Percentiles rank a stretch among this genome's conserved stretches.
These are phyloP conservation scores for Candida sp. DNA, from an alignment of 1,139 yeast species.

Conservation along the genomic window DNA sequence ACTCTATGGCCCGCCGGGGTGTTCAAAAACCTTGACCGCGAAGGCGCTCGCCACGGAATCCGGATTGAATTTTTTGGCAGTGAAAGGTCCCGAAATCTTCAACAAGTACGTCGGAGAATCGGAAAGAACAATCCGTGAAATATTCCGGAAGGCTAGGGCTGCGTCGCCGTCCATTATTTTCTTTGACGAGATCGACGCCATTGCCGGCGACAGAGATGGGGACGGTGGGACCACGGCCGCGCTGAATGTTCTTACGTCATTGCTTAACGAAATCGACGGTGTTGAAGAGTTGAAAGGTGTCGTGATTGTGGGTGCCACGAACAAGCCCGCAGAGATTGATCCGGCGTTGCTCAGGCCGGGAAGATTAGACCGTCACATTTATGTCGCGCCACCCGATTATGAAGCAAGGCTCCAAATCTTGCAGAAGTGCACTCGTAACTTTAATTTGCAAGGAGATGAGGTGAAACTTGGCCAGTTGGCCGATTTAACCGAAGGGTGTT, in stretches of 20 bases:
- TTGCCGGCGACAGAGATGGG: conserved; percentile 71
- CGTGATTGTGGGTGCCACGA: conserved; percentile 93
- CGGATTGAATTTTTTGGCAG: conserved; percentile 90
- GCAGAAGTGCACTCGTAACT: conserved; percentile 63
- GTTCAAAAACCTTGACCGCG: conserved; percentile 93
- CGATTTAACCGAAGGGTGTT: conserved; percentile 86
- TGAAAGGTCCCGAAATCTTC: conserved; percentile 94
- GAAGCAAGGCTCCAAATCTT: conserved; percentile 81
- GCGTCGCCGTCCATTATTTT: conserved; percentile 94
- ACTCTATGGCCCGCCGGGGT: conserved; percentile 96
- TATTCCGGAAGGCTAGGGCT: conserved; percentile 89
- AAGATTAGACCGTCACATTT: conserved; percentile 88
- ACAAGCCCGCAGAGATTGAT: conserved; percentile 92
- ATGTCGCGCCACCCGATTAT: conserved; percentile 88
- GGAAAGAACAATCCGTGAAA: conserved; percentile 86
- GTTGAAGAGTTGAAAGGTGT: conserved; percentile 94
- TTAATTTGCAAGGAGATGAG: conserved; percentile 48
- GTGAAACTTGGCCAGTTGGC: conserved; percentile 49
- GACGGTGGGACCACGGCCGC: conserved; percentile 74
- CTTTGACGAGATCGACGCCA: conserved; percentile 95
- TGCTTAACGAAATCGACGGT: conserved; percentile 95
- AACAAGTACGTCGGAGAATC: conserved; percentile 96
- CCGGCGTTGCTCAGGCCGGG: conserved; percentile 95
- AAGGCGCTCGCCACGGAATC: conserved; percentile 96
- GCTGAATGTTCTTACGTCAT: conserved; percentile 84